These are phyloP conservation scores for Ogataea neopini DNA, from an alignment of 805 yeast species.

Conservation along the genomic window DNA sequence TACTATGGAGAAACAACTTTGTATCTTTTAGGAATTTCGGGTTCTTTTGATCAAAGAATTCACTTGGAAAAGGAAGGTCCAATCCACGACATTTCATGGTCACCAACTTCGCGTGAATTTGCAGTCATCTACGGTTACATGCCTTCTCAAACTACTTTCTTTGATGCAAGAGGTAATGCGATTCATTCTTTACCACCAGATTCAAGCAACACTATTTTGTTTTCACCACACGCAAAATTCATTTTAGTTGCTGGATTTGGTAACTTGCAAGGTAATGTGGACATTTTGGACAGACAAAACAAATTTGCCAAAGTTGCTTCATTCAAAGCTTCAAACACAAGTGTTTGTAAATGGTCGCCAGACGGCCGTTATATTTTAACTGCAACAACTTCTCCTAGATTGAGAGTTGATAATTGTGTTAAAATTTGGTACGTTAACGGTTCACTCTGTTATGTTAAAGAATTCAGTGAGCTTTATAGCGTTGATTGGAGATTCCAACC, in stretches of 20 bases:
- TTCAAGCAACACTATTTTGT: slow-evolving; percentile 85
- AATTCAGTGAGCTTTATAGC: slow-evolving; percentile 75
- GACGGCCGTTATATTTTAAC: slow-evolving; percentile 92
- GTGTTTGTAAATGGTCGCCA: slow-evolving; percentile 98
- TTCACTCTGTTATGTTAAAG: slow-evolving; percentile 71
- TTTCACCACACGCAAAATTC: slow-evolving; percentile 92
- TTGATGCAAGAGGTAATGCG: slow-evolving; percentile 89
- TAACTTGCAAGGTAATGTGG: slow-evolving; percentile 94
- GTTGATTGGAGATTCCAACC: slow-evolving; percentile 84
- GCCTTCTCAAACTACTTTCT: slow-evolving; percentile 95
- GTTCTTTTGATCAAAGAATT: slow-evolving; percentile 87
- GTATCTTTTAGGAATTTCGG: slow-evolving; percentile 88
- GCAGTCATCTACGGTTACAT: slow-evolving; percentile 96
- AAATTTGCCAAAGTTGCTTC: slow-evolving; percentile 77
- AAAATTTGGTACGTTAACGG: slow-evolving; percentile 94
- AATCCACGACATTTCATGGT: slow-evolving; percentile 96
- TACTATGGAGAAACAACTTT: slow-evolving; percentile 96
- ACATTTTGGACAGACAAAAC: slow-evolving; percentile 87
- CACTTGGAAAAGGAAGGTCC: slow-evolving; percentile 92
- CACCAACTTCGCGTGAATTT: slow-evolving; percentile 93
- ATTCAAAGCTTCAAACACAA: slow-evolving; percentile 90
- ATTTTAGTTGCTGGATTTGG: slow-evolving; percentile 97
- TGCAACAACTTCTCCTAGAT: slow-evolving; percentile 95
- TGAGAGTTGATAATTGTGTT: slow-evolving; percentile 94
- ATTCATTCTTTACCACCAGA: slow-evolving; percentile 82